Conservation (phyloP, 2,329 filamentous ascomycete species). For the Arthrobotrys sinensis region DNA sequence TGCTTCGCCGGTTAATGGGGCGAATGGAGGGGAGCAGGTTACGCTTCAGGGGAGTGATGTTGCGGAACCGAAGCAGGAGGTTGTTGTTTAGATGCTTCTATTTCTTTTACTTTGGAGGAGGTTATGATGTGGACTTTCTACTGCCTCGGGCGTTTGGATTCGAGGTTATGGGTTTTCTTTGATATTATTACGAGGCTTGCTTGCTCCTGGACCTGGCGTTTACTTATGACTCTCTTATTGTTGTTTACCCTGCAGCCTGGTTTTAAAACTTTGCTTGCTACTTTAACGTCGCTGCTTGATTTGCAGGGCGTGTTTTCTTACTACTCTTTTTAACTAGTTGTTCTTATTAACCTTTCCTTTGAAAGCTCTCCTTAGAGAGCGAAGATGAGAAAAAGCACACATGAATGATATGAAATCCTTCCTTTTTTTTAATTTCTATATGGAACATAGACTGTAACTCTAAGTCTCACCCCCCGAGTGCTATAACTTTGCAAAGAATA, state of each 20-base stretch:
- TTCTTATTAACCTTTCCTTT: no score
- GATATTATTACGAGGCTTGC: not conserved
- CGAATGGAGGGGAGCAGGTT: constrained; percentile 5
- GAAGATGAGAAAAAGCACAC: no score
- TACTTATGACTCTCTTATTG: not conserved
- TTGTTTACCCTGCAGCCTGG: not conserved
- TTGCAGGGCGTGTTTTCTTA: no score
- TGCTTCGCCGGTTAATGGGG: constrained; percentile 18
- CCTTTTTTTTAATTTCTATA: no score
- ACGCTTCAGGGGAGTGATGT: constrained; percentile 23
- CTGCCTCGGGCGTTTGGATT: not conserved
- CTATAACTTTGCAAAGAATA: no score
- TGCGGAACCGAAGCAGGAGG: constrained; percentile 34
- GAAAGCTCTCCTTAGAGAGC: no score
- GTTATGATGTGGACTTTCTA: not conserved
- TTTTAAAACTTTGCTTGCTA: constrained; percentile 8
- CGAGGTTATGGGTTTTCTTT: constrained; percentile 1
- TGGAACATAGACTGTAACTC: no score
- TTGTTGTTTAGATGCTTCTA: constrained; percentile 37
- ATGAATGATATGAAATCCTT: no score
- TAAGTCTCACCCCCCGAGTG: no score
- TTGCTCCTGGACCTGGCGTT: constrained; percentile 1
- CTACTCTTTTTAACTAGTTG: no score
- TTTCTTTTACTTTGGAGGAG: not conserved
- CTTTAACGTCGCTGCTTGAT: constrained; percentile 1